Evolutionary conservation across 2,329 filamentous ascomycete species (phyloP).

Genomic region (Colletotrichum coccodes): DNA sequence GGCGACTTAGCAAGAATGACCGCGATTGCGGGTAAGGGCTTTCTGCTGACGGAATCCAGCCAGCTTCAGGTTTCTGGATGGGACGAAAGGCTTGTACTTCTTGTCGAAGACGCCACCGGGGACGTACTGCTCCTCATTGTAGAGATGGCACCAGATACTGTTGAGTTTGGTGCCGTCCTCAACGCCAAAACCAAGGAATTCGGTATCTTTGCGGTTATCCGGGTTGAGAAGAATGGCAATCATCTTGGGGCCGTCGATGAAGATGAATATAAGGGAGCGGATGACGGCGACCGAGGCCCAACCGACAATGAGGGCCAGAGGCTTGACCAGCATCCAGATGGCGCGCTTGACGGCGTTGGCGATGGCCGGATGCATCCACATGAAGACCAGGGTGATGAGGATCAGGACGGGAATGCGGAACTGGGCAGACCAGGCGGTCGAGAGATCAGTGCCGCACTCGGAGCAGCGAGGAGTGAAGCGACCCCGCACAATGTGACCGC

Average conservation of each 20-base stretch:
- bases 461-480: slow-evolving; percentile 9
- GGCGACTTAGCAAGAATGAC: slow-evolving; percentile 11
- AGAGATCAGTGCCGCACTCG: slow-evolving; percentile 1
- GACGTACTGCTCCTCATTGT: neutral
- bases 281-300: slow-evolving; percentile 14
- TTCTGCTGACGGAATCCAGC: slow-evolving; percentile 22
- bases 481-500: slow-evolving; percentile 19
- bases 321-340: slow-evolving; percentile 18
- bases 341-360: neutral
- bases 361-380: slow-evolving; percentile 18
- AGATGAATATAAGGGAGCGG: slow-evolving; percentile 16
- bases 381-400: slow-evolving; percentile 10
- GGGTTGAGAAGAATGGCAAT: neutral
- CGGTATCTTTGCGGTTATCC: neutral
- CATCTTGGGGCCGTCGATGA: slow-evolving; percentile 24
- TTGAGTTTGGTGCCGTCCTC: slow-evolving; percentile 30
- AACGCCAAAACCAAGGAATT: neutral
- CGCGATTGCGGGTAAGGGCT: slow-evolving; percentile 22
- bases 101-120: slow-evolving; percentile 24
- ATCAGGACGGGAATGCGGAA: slow-evolving; percentile 17
- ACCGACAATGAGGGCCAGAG: slow-evolving; percentile 19
- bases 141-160: slow-evolving; percentile 15
- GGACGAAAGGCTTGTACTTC: slow-evolving; percentile 27
- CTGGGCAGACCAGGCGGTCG: slow-evolving; percentile 17
- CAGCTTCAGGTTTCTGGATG: slow-evolving; percentile 16